A percentile compares a stretch with the other conserved stretches of the same genome.
Conservation (phyloP, 345 rosid species). For the Fremontodendron californicum region DNA sequence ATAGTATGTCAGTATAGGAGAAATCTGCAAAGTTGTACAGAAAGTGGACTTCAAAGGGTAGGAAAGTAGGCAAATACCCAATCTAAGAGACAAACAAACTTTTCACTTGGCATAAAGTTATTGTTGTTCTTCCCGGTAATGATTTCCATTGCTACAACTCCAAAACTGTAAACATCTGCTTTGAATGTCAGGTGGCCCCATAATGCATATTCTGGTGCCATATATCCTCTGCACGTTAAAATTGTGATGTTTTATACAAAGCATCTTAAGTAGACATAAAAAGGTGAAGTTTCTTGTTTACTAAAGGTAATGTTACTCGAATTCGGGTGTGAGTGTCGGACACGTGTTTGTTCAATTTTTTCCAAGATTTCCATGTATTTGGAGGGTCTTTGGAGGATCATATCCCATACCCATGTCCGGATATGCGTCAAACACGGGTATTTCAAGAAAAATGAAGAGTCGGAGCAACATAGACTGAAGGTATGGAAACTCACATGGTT, state of each 20-base stretch:
- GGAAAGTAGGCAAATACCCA: slow-evolving; percentile 32
- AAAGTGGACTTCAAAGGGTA: background rate
- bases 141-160: slow-evolving; percentile 49
- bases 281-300: no score
- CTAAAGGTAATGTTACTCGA: no score
- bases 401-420: no score
- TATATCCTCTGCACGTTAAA: slow-evolving; percentile 23
- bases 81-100: slow-evolving; percentile 43
- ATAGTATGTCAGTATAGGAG: background rate
- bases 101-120: slow-evolving; percentile 35
- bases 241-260: background rate
- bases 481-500: slow-evolving; percentile 32
- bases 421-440: no score
- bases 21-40: background rate
- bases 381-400: no score
- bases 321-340: no score
- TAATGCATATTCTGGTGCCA: slow-evolving; percentile 62
- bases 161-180: slow-evolving; percentile 65
- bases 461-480: no score
- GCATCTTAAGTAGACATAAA: no score
- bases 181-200: slow-evolving; percentile 55
- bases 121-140: slow-evolving; percentile 44
- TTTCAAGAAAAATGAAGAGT: no score
- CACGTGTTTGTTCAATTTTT: no score
- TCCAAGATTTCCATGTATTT: no score